Evolutionary conservation across 78 protist species (phyloP).

Genomic region (Cavenderia fasciculata): DNA sequence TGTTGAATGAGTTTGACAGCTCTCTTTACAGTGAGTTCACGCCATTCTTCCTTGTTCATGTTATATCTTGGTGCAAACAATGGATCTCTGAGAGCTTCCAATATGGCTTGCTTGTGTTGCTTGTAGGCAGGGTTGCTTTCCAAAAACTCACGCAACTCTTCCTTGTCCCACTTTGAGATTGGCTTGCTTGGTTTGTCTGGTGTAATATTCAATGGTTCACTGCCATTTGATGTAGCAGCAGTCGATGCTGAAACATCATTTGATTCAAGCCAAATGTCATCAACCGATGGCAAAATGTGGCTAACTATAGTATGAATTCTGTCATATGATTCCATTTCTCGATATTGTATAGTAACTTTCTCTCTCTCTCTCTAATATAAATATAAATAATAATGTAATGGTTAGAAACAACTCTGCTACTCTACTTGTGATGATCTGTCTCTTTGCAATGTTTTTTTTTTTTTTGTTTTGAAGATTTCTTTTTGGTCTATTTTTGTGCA

Average conservation of each 20-base stretch:
- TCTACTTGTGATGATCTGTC: too few species aligned
- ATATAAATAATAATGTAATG: not conserved
- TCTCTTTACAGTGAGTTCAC: slow-evolving; percentile 74
- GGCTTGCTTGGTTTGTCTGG: not conserved
- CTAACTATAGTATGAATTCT: slow-evolving; percentile 27
- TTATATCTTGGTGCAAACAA: slow-evolving; percentile 68
- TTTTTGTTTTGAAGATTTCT: too few species aligned
- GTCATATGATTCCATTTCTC: not conserved
- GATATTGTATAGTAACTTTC: too few species aligned
- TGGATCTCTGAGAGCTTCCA: slow-evolving; percentile 55
- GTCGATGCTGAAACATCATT: not conserved
- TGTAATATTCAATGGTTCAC: too few species aligned
- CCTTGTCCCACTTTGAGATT: slow-evolving; percentile 60
- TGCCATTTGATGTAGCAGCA: not conserved
- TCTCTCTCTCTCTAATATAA: not conserved
- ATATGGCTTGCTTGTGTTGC: slow-evolving; percentile 1
- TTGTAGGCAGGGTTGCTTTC: slow-evolving; percentile 17
- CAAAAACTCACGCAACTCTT: slow-evolving; percentile 40
- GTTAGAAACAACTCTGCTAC: too few species aligned
- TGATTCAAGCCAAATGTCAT: not conserved
- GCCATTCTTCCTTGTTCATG: slow-evolving; percentile 48
- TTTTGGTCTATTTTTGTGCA: too few species aligned
- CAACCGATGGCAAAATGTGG: slow-evolving; percentile 17
- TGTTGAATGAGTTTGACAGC: slow-evolving; percentile 24
- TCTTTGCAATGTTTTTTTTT: too few species aligned